Evolutionary conservation across 345 rosid species (phyloP).

Genomic region (Dovyalis caffra): DNA sequence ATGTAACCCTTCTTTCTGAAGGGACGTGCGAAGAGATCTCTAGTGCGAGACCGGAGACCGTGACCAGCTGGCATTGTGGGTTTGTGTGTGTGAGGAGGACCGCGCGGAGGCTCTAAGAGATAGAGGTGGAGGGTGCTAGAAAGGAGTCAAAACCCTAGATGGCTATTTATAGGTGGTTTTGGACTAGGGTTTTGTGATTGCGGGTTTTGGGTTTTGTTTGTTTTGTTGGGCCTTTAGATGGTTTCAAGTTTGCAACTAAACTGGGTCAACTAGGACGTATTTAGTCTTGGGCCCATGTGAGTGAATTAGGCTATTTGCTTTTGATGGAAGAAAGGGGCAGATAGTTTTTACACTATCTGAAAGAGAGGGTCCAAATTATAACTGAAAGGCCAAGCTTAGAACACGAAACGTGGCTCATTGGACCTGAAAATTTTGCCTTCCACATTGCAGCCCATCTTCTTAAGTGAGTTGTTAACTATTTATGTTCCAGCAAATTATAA

Average conservation of each 20-base stretch:
- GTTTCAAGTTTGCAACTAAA: no score
- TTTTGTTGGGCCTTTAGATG: neutral
- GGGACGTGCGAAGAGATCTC: conserved; percentile 62
- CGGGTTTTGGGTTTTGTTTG: neutral
- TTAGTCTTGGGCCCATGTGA: neutral
- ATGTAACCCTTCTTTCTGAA: conserved; percentile 85
- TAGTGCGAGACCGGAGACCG: conserved; percentile 57
- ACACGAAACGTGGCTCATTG: no score
- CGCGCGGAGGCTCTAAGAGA: neutral
- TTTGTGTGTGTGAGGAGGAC: neutral
- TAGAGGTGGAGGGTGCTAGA: neutral
- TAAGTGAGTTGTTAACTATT: no score
- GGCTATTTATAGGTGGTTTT: neutral
- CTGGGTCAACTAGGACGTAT: neutral
- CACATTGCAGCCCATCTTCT: no score
- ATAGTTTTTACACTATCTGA: no score
- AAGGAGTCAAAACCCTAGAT: neutral
- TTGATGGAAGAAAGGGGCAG: neutral
- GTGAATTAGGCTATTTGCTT: no score
- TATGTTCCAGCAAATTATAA: no score
- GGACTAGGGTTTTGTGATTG: neutral
- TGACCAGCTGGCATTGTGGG: conserved; percentile 69
- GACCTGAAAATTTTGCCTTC: no score
- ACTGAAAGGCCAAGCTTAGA: no score
- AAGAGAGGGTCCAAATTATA: no score